phyloP scores from a whole-genome alignment of 805 yeast genomes.

The Ogataea wickerhamii region DNA sequence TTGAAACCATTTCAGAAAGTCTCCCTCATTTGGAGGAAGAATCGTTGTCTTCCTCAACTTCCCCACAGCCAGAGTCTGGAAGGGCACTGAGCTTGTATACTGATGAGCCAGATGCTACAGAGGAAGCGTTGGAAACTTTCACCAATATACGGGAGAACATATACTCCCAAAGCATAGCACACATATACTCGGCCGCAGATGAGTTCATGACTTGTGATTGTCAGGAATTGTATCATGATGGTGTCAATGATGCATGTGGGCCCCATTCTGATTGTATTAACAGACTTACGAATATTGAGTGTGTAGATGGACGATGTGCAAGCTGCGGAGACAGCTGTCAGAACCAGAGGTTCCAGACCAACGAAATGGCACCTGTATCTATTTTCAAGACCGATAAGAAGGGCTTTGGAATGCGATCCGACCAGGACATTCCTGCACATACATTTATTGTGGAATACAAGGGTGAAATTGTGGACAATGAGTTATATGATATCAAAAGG shows the following conservation, averaged over 20 bases:
- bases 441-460: constrained; percentile 87
- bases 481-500: constrained; percentile 70
- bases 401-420: constrained; percentile 87
- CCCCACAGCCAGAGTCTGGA: constrained; percentile 19
- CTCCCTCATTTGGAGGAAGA: background rate
- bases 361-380: constrained; percentile 69
- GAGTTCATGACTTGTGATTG: constrained; percentile 94
- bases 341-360: constrained; percentile 83
- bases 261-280: constrained; percentile 88
- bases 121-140: constrained; percentile 64
- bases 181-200: constrained; percentile 60
- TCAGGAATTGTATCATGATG: constrained; percentile 43
- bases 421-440: constrained; percentile 50
- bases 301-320: constrained; percentile 63
- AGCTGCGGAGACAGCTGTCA: constrained; percentile 74
- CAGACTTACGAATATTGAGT: constrained; percentile 87
- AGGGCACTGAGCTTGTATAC: constrained; percentile 25
- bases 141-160: constrained; percentile 52
- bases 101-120: constrained; percentile 54
- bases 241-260: constrained; percentile 67
- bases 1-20: background rate
- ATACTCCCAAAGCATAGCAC: constrained; percentile 59
- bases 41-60: constrained; percentile 15
- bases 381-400: constrained; percentile 80
- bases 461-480: constrained; percentile 89